Percentiles rank a stretch among this genome's conserved stretches.
phyloP scores from a whole-genome alignment of 176 grass and related monocot species.

The Poa annua region DNA sequence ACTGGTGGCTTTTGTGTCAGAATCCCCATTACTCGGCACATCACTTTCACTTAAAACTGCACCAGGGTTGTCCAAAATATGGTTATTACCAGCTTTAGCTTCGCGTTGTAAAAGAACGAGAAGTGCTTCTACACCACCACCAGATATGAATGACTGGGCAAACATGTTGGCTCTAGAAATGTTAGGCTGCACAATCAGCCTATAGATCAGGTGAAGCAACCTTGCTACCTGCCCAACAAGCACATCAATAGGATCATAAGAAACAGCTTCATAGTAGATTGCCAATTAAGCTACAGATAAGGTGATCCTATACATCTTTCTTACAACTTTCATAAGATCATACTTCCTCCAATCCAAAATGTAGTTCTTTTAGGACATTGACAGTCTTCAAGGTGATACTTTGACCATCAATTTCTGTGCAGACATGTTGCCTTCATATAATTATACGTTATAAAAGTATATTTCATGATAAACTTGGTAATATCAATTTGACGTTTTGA shows the following conservation, averaged over 20 bases:
- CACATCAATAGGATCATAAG: conserved; percentile 35
- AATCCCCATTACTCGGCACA: conserved; percentile 38
- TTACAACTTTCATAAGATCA: conserved; percentile 29
- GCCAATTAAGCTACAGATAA: conserved; percentile 20
- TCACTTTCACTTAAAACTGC: conserved; percentile 42
- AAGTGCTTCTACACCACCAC: conserved; percentile 85
- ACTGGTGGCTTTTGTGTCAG: conserved; percentile 39
- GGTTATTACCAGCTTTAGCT: conserved; percentile 75
- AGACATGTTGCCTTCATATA: neutral
- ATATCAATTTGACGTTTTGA: neutral
- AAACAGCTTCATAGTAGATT: conserved; percentile 29
- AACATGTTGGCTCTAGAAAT: conserved; percentile 83
- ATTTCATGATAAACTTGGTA: neutral
- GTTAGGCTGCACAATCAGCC: conserved; percentile 92
- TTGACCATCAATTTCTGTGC: neutral
- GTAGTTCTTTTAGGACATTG: neutral
- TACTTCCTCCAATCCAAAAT: conserved; percentile 1
- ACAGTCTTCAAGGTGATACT: neutral
- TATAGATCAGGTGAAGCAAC: conserved; percentile 95
- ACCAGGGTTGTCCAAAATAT: conserved; percentile 62
- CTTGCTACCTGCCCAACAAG: conserved; percentile 84
- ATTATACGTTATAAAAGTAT: neutral
- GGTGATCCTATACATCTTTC: conserved; percentile 16
- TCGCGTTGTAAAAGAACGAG: conserved; percentile 92
- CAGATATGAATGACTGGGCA: conserved; percentile 86